Conservation (phyloP, 106 monocot species). For the Platanthera zijinensis region DNA sequence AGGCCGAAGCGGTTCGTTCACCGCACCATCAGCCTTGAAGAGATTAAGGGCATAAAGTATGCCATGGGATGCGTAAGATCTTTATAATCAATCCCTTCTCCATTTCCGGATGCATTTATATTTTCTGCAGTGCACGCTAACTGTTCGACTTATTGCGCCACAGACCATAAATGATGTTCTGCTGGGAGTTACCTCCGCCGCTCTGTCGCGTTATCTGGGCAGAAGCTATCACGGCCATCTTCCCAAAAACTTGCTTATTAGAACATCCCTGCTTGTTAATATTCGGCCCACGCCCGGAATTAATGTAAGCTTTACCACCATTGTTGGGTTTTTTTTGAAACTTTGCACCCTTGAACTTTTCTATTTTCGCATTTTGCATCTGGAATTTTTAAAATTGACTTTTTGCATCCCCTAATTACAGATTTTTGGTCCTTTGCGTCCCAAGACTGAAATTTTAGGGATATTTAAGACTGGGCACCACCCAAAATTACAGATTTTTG, state of each 20-base stretch:
- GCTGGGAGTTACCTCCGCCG: slow-evolving; percentile 55
- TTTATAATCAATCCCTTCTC: background rate
- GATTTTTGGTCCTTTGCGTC: too few species aligned
- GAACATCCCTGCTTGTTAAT: slow-evolving; percentile 68
- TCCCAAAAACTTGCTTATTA: slow-evolving; percentile 25
- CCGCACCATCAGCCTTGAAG: slow-evolving; percentile 41
- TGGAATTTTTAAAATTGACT: too few species aligned
- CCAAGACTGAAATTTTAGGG: too few species aligned
- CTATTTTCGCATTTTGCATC: too few species aligned
- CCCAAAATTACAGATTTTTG: too few species aligned
- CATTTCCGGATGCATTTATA: background rate
- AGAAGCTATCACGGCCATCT: slow-evolving; percentile 25
- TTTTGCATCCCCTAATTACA: too few species aligned
- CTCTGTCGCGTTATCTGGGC: slow-evolving; percentile 58
- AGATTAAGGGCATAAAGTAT: slow-evolving; percentile 52
- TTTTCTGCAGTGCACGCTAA: background rate
- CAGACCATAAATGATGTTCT: slow-evolving; percentile 93
- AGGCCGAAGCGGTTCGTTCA: slow-evolving; percentile 46
- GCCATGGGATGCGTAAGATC: slow-evolving; percentile 43
- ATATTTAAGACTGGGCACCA: too few species aligned
- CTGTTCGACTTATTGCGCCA: background rate
- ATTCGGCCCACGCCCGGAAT: slow-evolving; percentile 49
- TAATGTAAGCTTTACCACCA: slow-evolving; percentile 29
- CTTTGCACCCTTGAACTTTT: too few species aligned
- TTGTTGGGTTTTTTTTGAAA: too few species aligned